Conservation (phyloP, 2,329 filamentous ascomycete genomes). For the Ophiostoma montium region DNA sequence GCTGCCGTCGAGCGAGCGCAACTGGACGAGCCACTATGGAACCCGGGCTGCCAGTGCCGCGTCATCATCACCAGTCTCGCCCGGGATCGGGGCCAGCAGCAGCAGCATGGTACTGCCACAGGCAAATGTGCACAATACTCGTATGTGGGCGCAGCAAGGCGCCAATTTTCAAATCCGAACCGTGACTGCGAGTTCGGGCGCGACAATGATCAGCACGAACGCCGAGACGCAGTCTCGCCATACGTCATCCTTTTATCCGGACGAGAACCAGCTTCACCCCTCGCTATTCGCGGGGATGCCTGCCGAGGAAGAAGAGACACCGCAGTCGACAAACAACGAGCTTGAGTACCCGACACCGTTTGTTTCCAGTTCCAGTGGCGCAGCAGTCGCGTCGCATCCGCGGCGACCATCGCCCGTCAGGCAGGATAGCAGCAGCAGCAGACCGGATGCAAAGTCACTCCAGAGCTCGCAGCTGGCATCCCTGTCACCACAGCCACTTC, state of each 20-base stretch:
- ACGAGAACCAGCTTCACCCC: not conserved
- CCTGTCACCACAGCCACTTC: constrained; percentile 6
- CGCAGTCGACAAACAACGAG: constrained; percentile 2
- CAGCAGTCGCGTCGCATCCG: too few species aligned
- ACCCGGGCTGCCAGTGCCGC: not conserved
- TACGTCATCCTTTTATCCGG: constrained; percentile 6
- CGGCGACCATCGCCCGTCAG: not conserved
- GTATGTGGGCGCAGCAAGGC: not conserved
- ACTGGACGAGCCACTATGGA: constrained; percentile 13
- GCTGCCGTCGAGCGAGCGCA: constrained; percentile 11
- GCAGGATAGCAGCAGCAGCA: not conserved
- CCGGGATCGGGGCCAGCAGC: too few species aligned
- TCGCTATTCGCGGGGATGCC: not conserved
- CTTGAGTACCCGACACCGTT: constrained; percentile 9
- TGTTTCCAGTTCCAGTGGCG: not conserved
- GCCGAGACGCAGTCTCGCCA: constrained; percentile 1
- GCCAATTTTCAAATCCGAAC: not conserved
- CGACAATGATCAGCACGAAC: not conserved
- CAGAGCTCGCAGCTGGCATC: constrained; percentile 9
- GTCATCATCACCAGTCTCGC: too few species aligned
- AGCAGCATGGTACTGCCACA: not conserved
- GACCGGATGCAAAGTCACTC: constrained; percentile 5
- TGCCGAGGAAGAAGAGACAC: not conserved
- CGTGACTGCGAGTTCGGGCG: not conserved
- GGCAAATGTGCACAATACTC: too few species aligned